Evolutionary conservation across 1,284 basidiomycete species (phyloP), one percentile per base, ranked within the genome.

Genomic region (Pterula multifida): DNA sequence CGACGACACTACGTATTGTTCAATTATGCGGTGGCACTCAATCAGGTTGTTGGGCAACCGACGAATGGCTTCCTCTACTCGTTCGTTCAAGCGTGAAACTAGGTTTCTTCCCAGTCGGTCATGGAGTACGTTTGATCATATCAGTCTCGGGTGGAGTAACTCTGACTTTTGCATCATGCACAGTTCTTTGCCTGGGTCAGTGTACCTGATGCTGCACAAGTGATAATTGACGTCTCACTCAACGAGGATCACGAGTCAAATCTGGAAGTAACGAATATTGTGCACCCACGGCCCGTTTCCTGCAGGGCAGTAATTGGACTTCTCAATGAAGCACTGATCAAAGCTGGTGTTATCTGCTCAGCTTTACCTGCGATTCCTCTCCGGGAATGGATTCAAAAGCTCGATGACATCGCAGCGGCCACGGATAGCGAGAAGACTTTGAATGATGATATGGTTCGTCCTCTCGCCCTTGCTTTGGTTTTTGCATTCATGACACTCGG

Each of bases 41-140:
- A 2, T 56, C 55, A 12, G 61, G 65, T 11, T 56, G 57, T 3
- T 68, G 66, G 67, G 52, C 60, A 2, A 56, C 52, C 11, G 61
- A 57, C 0, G 63, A 67, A n/a, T 66, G 62, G 60, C 51, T 68
- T 2, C 64, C 66, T 1, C 58, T 63, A 24, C 45, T 66, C 1
- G 56, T 66, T 42, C 56, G 58, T 36, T 62, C 63, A 0, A 61
- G 60, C 12, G 28, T 60, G 1, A 52, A 56, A 9, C 55, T 65
- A 2, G 56, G 58, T 1, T 58, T 49, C 12, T 51, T 70, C 6
- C 65, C 66, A 9, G 9, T 17, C 39, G 9, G 9, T 4, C 9
- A 42, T n/a, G 39, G n/a, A 4, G 39, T 42, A 22, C 39, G 39
- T 19, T 9, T 19, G 9, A 4, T 6, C n/a, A 42, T 17, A 6